Evolutionary conservation across 2,329 filamentous ascomycete species (phyloP), one percentile per base, ranked within the genome.

Genomic region (Xylariaceae sp.): DNA sequence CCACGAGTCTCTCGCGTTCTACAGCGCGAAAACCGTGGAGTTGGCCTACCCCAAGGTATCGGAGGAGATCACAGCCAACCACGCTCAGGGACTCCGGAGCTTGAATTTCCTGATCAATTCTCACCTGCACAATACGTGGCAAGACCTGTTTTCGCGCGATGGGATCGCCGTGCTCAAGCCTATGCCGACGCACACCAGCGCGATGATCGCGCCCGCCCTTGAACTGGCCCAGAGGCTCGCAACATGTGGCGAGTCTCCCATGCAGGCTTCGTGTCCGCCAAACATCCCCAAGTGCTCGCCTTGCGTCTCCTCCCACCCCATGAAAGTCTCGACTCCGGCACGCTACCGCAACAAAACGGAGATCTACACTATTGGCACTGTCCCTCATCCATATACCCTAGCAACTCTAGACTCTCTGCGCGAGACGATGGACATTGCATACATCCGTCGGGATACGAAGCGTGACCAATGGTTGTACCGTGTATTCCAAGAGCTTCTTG

Each of bases 371-470:
- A 84, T 98, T 43, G 88, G 83, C 38, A 84, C 80, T 1, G 81
- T 96, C 10, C 90, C 90, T 0, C 92, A 98, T 55, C 92, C 92
- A 0, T 94, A 88, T 65, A 95, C 89, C 2, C 68, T 87, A 26
- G 73, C 79, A 34, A 74, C 77, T 10, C 65, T 96, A 13, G 70
- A 77, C 38, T 70, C 77, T 43, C 70, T 77, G 37, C 68, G 74
- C 25, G 68, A 76, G 3, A 62, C 69, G 2, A 64, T 85, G 31
- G 80, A 80, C 30, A 60, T 80, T 2, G 58, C 66, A 6, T 82
- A 77, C 64, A 73, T 89, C 40, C 74, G 81, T 29, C 70, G 79
- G 37, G 64, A 81, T 35, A 79, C 83, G 1, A 61, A 69, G 19
- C 84, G 89, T 17, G 87, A 98, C 56, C 62, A 72, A 2, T 98